These are phyloP conservation scores for Polychaeton citri DNA, from an alignment of 2,329 filamentous ascomycete species.

Conservation along the genomic window DNA sequence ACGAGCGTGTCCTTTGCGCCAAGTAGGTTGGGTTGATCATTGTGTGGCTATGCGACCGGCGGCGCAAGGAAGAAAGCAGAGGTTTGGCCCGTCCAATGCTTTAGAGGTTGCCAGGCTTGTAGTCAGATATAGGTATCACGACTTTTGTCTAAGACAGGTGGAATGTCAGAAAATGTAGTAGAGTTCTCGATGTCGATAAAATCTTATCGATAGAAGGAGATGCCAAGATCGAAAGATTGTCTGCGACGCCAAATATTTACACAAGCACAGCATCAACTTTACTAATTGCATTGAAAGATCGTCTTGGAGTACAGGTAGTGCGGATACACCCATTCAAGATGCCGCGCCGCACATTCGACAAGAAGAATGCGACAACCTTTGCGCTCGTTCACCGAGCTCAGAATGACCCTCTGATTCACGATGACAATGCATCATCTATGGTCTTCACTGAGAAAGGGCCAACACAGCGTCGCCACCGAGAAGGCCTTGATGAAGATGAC, in stretches of 20 bases:
- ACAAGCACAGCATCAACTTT: too few species aligned
- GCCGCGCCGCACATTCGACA: constrained; percentile 70
- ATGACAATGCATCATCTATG: constrained; percentile 76
- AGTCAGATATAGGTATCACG: too few species aligned
- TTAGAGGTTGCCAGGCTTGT: too few species aligned
- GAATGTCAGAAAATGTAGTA: too few species aligned
- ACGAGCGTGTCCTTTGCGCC: constrained; percentile 43
- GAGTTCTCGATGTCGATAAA: neutral
- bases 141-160: too few species aligned
- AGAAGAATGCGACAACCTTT: constrained; percentile 87
- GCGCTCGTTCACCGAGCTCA: constrained; percentile 90
- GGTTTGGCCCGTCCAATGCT: too few species aligned
- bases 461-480: constrained; percentile 4
- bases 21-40: constrained; percentile 87
- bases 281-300: too few species aligned
- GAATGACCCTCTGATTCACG: constrained; percentile 94
- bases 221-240: neutral
- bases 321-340: constrained; percentile 45
- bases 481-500: constrained; percentile 6
- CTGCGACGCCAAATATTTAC: neutral
- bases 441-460: constrained; percentile 58
- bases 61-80: too few species aligned
- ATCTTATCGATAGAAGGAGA: neutral
- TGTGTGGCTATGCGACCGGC: too few species aligned
- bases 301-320: too few species aligned